These are phyloP conservation scores for Purpureocillium takamizusanense DNA, from an alignment of 2,329 filamentous ascomycete genomes.

Conservation along the genomic window DNA sequence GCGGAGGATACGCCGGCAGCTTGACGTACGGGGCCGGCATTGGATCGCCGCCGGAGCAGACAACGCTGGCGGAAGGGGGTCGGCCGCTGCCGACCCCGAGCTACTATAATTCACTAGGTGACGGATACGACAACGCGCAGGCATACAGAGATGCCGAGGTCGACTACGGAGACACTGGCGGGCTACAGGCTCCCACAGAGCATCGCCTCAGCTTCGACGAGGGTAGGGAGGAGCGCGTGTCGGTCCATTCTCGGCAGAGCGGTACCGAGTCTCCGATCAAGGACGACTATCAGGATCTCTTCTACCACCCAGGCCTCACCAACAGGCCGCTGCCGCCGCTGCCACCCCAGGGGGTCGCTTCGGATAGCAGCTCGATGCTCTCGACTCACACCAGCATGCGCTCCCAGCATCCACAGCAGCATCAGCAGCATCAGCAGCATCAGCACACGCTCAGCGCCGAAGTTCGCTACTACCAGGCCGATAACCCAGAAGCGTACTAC, in stretches of 20 bases:
- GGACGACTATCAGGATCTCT: conserved; percentile 79
- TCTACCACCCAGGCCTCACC: conserved; percentile 80
- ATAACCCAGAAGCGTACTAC: conserved; percentile 43
- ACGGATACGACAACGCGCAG: conserved; percentile 21
- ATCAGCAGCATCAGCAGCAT: conserved; percentile 31
- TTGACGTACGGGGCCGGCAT: conserved; percentile 41
- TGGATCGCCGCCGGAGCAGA: conserved; percentile 28
- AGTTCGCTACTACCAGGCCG: conserved; percentile 27
- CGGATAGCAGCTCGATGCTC: conserved; percentile 49
- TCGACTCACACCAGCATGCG: conserved; percentile 31
- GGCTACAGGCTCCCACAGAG: conserved; percentile 64
- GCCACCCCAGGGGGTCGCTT: conserved; percentile 45
- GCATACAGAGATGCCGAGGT: conserved; percentile 57
- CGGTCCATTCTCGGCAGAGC: conserved; percentile 45
- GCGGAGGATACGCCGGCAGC: conserved; percentile 57
- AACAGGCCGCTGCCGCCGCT: conserved; percentile 55
- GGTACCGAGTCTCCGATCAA: conserved; percentile 57
- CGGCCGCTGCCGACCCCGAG: conserved; percentile 40
- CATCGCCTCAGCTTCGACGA: conserved; percentile 85
- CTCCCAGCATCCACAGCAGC: conserved; percentile 26
- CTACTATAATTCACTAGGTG: conserved; percentile 17
- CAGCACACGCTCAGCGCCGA: conserved; percentile 40
- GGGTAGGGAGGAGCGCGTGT: conserved; percentile 64
- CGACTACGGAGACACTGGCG: conserved; percentile 85
- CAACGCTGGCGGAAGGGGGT: conserved; percentile 31